These are phyloP conservation scores for Besnoitia besnoiti DNA, from an alignment of 169 alveolate species.

Conservation along the genomic window DNA sequence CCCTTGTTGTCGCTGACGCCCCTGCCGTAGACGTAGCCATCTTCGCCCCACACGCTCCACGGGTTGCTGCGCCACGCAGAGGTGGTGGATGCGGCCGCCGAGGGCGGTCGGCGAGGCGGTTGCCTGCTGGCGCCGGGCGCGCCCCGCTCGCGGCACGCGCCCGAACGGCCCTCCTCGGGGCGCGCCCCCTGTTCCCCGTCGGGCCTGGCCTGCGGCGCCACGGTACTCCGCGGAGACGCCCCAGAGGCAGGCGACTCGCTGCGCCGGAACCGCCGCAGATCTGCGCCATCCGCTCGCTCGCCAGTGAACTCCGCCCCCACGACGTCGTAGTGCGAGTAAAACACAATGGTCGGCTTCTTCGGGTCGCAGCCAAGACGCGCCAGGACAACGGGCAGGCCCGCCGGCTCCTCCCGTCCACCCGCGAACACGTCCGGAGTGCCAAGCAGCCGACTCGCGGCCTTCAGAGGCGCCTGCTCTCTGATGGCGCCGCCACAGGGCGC, in stretches of 20 bases:
- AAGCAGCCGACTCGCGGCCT: not conserved
- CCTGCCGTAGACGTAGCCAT: slow-evolving; percentile 71
- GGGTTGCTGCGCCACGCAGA: slow-evolving; percentile 63
- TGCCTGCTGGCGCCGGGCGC: not conserved
- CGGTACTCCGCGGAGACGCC: slow-evolving; percentile 1
- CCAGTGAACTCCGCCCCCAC: slow-evolving; percentile 46
- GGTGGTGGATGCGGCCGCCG: not conserved
- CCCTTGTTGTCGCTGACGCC: slow-evolving; percentile 74
- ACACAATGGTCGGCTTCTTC: slow-evolving; percentile 68
- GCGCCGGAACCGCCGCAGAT: not conserved
- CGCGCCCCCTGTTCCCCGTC: not conserved
- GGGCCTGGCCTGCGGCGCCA: too few relatives aligned
- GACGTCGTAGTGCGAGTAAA: slow-evolving; percentile 72
- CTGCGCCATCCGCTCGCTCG: not conserved
- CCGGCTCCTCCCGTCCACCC: not conserved
- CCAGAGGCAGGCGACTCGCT: not conserved
- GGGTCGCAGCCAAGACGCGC: slow-evolving; percentile 71
- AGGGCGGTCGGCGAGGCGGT: not conserved
- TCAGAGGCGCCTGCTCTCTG: not conserved
- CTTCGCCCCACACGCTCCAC: slow-evolving; percentile 62
- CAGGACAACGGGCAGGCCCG: slow-evolving; percentile 59
- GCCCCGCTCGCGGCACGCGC: not conserved
- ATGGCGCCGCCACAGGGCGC: not conserved
- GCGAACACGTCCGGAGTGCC: not conserved
- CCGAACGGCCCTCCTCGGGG: not conserved